Evolutionary conservation across 306 rosid species (phyloP), one percentile per base, ranked within the genome.

Genomic region (Morella rubra): DNA sequence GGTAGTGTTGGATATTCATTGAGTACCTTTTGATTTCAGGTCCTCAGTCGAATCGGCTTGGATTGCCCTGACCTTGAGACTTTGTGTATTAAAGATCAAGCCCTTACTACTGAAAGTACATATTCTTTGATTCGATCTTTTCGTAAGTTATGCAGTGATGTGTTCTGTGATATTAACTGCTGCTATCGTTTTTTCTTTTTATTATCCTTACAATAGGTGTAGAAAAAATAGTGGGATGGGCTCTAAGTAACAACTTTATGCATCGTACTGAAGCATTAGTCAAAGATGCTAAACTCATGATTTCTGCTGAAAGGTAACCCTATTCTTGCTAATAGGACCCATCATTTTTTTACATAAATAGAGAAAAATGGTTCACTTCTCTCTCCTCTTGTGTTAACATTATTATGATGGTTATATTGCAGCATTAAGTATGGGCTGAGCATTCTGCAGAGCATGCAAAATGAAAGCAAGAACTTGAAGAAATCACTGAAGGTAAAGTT

Each of bases 191-290:
- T 7, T 49, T 62, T 73, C 24, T 5, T 69, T 13, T 27, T 20
- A 14, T 62, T 5, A 68, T 46, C 58, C 20, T 62, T 44, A 66
- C 44, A 27, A 44, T 80, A 94, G 98, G 81, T 79, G 98, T 90
- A 74, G 97, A 94, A 81, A 94, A 90, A 85, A 79, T 87, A 40
- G 81, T 89, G 18, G 97, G 98, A 45, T 94, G 98, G 98, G 96
- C 97, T 56, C 60, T 94, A 82, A 91, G 96, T 87, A 61, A 85
- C 75, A 93, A 87, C 71, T 87, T 81, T 73, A 90, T 90, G 97
- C 88, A 87, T 80, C 84, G 72, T 56, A 53, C 86, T 44, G 90
- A 89, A 60, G 85, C 79, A 58, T 75, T 84, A 52, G 82, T 77
- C 37, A 74, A 85, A 84, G 94, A 90, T 45, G 83, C 83, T 42